phyloP scores from a whole-genome alignment of 225 moss, liverwort and hornwort genomes.

The Physcomitrellopsis africana region DNA sequence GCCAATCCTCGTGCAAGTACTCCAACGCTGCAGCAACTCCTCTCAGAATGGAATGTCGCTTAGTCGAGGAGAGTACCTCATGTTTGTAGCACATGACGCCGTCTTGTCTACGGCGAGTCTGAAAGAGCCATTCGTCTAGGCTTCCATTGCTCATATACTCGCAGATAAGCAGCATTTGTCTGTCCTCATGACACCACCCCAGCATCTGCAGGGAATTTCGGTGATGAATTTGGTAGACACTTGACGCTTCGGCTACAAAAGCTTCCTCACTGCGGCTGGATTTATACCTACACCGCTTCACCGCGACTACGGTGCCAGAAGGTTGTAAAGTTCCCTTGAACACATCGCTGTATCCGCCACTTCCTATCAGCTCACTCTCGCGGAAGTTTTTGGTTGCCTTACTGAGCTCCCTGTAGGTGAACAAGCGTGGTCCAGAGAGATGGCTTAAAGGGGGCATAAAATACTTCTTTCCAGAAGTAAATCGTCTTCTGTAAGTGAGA shows the following conservation, averaged over 20 bases:
- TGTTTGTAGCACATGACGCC: too few relatives aligned
- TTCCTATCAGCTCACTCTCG: slow-evolving; percentile 15
- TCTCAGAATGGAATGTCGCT: slow-evolving; percentile 8
- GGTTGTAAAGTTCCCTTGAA: slow-evolving; percentile 38
- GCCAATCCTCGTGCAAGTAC: slow-evolving; percentile 30
- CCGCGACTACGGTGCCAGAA: slow-evolving; percentile 29
- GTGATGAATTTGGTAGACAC: slow-evolving; percentile 26
- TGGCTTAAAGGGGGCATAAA: not conserved
- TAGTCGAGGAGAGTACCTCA: slow-evolving; percentile 4
- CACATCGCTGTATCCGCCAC: slow-evolving; percentile 40
- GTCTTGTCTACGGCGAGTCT: not conserved
- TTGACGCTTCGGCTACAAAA: slow-evolving; percentile 53
- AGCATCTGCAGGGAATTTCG: not conserved
- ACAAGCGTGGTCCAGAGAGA: slow-evolving; percentile 39
- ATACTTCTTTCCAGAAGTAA: too few relatives aligned
- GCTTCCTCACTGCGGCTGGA: slow-evolving; percentile 42
- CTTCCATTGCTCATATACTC: slow-evolving; percentile 31
- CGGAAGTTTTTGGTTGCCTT: not conserved
- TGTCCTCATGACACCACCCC: not conserved
- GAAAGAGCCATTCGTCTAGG: not conserved
- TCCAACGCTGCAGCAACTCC: slow-evolving; percentile 23
- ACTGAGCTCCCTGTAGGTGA: slow-evolving; percentile 36
- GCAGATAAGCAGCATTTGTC: slow-evolving; percentile 37
- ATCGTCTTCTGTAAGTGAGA: too few relatives aligned
- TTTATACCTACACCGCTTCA: slow-evolving; percentile 36